Evolutionary conservation across 2,329 filamentous ascomycete genomes (phyloP).

Genomic region (Colletotrichum costaricense): DNA sequence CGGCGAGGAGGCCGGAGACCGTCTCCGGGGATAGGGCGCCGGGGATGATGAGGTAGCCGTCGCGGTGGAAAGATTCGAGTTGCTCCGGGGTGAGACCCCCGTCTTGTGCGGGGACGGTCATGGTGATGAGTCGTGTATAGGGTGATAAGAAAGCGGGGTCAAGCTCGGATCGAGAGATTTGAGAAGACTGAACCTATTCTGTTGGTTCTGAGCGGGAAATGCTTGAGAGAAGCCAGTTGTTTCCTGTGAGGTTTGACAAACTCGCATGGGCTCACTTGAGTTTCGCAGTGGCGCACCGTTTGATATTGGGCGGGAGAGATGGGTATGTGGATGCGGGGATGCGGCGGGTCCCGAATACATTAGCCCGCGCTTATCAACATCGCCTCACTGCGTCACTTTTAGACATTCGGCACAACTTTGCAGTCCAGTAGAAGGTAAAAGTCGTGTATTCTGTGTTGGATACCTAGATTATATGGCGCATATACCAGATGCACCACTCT

Average conservation of each 20-base stretch:
- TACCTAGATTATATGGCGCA: not conserved
- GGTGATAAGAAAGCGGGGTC: not conserved
- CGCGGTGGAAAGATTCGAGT: constrained; percentile 76
- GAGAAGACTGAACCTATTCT: not conserved
- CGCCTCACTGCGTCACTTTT: constrained; percentile 13
- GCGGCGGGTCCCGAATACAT: constrained; percentile 6
- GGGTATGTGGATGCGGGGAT: constrained; percentile 24
- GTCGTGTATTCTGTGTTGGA: not conserved
- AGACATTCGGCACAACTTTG: not conserved
- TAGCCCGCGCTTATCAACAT: constrained; percentile 21
- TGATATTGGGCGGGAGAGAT: not conserved
- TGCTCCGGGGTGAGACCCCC: constrained; percentile 78
- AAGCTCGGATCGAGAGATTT: not conserved
- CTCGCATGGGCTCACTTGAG: not conserved
- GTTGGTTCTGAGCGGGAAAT: not conserved
- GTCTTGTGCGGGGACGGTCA: constrained; percentile 30
- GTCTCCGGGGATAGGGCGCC: constrained; percentile 76
- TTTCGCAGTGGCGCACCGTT: constrained; percentile 1
- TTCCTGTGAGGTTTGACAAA: not conserved
- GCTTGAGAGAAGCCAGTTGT: not conserved
- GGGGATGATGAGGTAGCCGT: constrained; percentile 92
- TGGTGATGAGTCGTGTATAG: not conserved
- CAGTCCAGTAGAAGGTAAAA: not conserved
- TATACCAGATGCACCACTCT: not conserved
- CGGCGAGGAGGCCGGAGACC: constrained; percentile 75